These are phyloP conservation scores for Nothophoma quercina DNA, from an alignment of 2,329 filamentous ascomycete genomes.

Conservation along the genomic window DNA sequence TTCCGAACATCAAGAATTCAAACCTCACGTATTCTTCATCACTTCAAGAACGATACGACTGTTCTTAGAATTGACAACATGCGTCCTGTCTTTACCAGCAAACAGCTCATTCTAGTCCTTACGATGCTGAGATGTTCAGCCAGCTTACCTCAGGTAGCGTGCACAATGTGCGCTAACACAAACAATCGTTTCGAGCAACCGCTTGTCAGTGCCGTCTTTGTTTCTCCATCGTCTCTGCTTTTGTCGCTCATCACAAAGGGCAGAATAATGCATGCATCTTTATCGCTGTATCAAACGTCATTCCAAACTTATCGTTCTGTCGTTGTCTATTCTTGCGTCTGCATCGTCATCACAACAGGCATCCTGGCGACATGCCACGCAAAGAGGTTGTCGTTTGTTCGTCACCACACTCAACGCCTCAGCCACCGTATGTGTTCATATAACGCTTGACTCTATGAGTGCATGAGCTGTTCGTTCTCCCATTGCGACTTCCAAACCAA, in stretches of 20 bases:
- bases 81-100: neutral
- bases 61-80: neutral
- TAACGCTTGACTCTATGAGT: neutral
- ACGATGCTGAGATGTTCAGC: too few species aligned
- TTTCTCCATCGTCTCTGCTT: neutral
- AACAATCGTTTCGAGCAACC: neutral
- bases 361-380: neutral
- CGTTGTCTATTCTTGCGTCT: neutral
- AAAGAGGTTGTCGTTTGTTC: conserved; percentile 7
- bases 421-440: neutral
- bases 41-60: neutral
- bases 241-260: neutral
- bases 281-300: neutral
- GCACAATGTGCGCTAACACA: neutral
- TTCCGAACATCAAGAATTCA: too few species aligned
- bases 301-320: neutral
- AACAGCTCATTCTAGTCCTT: too few species aligned
- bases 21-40: too few species aligned
- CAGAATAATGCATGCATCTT: neutral
- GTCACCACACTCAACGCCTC: neutral
- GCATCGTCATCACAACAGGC: neutral
- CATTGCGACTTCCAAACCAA: neutral
- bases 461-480: neutral
- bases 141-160: neutral
- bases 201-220: neutral